Conservation (phyloP, 495 filamentous ascomycete genomes). For the Talaromyces adpressus region DNA sequence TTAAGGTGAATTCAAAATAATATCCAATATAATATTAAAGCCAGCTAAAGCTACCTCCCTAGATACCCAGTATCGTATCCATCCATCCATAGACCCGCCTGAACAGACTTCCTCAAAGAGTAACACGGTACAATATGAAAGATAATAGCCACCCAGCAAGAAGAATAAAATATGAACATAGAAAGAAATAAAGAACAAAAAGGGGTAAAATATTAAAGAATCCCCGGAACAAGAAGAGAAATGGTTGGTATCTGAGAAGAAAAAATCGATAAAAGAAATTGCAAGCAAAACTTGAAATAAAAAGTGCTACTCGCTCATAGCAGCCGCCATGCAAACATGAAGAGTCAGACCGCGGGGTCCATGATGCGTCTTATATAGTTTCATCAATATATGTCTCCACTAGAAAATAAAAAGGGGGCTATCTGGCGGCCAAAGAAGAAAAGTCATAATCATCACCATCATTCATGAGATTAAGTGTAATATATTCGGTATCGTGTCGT, state of each 20-base stretch:
- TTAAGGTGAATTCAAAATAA: not conserved
- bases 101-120: conserved; percentile 1
- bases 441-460: not conserved
- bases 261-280: not conserved
- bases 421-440: not conserved
- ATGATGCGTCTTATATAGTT: conserved; percentile 9
- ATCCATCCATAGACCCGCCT: conserved; percentile 10
- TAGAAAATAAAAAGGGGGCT: not conserved
- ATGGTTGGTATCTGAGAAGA: conserved; percentile 2
- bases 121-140: not conserved
- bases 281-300: not conserved
- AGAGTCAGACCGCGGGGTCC: conserved; percentile 9
- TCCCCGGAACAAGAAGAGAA: not conserved
- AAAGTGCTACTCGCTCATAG: not conserved
- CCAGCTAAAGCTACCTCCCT: not conserved
- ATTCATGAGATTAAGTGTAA: not conserved
- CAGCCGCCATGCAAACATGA: not conserved
- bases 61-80: not conserved
- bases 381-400: not conserved
- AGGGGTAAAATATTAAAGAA: not conserved
- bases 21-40: not conserved
- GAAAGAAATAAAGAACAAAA: no score
- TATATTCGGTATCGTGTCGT: not conserved
- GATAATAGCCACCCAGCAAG: not conserved
- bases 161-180: not conserved